Conservation (phyloP, 768 basidiomycete species). For the Gymnopilus dilepis region DNA sequence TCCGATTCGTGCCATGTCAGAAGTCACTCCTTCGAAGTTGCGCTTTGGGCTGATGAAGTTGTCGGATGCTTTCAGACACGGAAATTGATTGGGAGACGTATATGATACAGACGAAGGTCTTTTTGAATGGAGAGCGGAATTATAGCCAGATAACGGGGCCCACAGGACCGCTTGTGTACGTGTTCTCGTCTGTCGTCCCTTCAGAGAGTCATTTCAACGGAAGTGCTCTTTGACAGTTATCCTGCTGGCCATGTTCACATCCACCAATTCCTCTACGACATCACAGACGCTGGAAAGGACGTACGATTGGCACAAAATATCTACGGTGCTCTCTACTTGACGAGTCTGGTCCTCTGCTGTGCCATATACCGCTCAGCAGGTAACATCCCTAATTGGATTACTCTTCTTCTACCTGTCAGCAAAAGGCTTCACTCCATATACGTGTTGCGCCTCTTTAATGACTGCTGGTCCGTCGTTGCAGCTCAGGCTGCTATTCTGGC, state of each 20-base stretch:
- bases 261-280: slow-evolving; percentile 68
- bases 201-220: background rate
- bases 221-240: slow-evolving; percentile 59
- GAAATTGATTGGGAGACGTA: slow-evolving; percentile 99
- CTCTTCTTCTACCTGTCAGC: slow-evolving; percentile 80
- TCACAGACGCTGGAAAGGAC: slow-evolving; percentile 67
- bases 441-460: slow-evolving; percentile 91
- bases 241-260: slow-evolving; percentile 92
- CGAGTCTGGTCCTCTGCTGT: slow-evolving; percentile 66
- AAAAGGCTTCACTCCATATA: slow-evolving; percentile 96
- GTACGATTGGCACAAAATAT: slow-evolving; percentile 75
- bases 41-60: slow-evolving; percentile 20
- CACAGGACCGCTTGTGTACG: slow-evolving; percentile 92
- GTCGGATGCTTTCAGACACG: slow-evolving; percentile 65
- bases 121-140: slow-evolving; percentile 80
- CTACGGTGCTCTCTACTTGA: slow-evolving; percentile 76
- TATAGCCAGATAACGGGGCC: slow-evolving; percentile 86
- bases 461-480: slow-evolving; percentile 81
- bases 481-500: slow-evolving; percentile 72
- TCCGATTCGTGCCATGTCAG: slow-evolving; percentile 85
- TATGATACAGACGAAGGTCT: slow-evolving; percentile 84
- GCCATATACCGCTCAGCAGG: slow-evolving; percentile 69
- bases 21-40: slow-evolving; percentile 9
- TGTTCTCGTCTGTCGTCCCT: slow-evolving; percentile 11
- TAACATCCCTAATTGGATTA: slow-evolving; percentile 70